These are phyloP conservation scores for Corchorus capsularis DNA, from an alignment of 345 rosid species.

Conservation along the genomic window DNA sequence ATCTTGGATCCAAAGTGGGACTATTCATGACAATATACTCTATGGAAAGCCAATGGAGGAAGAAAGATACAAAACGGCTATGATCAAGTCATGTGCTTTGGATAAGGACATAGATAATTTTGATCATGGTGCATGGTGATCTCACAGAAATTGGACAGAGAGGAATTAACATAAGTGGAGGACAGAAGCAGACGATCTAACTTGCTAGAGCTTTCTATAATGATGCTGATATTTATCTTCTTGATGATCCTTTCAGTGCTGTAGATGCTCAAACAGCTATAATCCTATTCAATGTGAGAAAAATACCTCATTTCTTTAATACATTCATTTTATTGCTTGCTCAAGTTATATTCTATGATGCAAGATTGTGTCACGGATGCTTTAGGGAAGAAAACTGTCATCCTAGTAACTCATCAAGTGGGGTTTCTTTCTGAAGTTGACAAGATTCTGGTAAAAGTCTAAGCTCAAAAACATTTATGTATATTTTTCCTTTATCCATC, in stretches of 20 bases:
- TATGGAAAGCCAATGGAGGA: slow-evolving; percentile 63
- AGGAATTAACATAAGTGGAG: slow-evolving; percentile 87
- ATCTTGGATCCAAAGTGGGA: slow-evolving; percentile 86
- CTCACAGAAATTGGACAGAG: slow-evolving; percentile 76
- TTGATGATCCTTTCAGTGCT: slow-evolving; percentile 85
- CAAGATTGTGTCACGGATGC: slow-evolving; percentile 77
- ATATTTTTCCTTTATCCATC: neutral
- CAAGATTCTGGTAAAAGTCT: slow-evolving; percentile 50
- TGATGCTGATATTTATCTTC: slow-evolving; percentile 74
- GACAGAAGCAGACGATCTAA: slow-evolving; percentile 81
- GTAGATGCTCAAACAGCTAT: slow-evolving; percentile 84
- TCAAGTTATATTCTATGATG: slow-evolving; percentile 11
- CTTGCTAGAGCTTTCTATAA: slow-evolving; percentile 76
- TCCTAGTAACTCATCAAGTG: slow-evolving; percentile 85
- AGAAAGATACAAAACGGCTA: slow-evolving; percentile 45
- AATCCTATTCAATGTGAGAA: slow-evolving; percentile 59
- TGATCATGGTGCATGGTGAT: slow-evolving; percentile 74
- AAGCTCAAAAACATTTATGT: neutral
- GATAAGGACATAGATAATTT: slow-evolving; percentile 65
- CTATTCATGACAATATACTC: slow-evolving; percentile 64
- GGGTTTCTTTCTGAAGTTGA: slow-evolving; percentile 75
- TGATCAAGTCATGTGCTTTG: slow-evolving; percentile 64
- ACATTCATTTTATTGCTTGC: neutral
- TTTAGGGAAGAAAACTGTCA: slow-evolving; percentile 56
- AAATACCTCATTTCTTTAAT: neutral